phyloP scores from a whole-genome alignment of 768 basidiomycete species.

The Pleurotus salmoneostramineus region DNA sequence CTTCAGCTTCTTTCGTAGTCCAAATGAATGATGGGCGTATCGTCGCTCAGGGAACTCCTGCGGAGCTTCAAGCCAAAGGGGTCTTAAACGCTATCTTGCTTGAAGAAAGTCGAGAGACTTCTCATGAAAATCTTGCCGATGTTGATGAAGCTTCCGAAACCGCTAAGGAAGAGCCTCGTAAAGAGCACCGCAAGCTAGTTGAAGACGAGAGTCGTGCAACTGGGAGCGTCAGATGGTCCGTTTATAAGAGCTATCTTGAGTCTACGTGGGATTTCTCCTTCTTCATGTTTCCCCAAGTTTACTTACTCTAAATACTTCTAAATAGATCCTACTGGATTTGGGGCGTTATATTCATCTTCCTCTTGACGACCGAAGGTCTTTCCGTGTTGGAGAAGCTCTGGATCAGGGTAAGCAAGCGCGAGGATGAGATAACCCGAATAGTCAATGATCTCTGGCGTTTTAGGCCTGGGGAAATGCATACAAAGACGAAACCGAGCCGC shows the following conservation, averaged over 20 bases:
- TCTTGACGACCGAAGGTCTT: slow-evolving; percentile 39
- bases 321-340: slow-evolving; percentile 62
- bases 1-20: slow-evolving; percentile 67
- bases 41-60: slow-evolving; percentile 66
- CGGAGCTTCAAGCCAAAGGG: slow-evolving; percentile 59
- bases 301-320: neutral
- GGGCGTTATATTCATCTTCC: slow-evolving; percentile 45
- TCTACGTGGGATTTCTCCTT: slow-evolving; percentile 50
- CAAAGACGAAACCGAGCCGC: slow-evolving; percentile 51
- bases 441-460: too few relatives aligned
- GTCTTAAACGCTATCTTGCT: slow-evolving; percentile 36
- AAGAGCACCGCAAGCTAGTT: slow-evolving; percentile 69
- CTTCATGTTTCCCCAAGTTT: neutral
- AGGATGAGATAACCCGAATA: too few relatives aligned
- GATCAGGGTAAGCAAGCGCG: slow-evolving; percentile 47
- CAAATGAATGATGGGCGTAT: slow-evolving; percentile 81
- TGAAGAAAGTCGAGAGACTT: slow-evolving; percentile 29
- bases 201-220: slow-evolving; percentile 80
- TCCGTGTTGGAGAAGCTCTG: slow-evolving; percentile 64
- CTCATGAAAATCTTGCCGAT: slow-evolving; percentile 45
- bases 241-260: slow-evolving; percentile 65
- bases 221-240: slow-evolving; percentile 78
- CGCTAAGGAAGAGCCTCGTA: slow-evolving; percentile 23
- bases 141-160: slow-evolving; percentile 31
- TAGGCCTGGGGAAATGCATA: neutral